phyloP scores from a whole-genome alignment of 1,139 yeast species.

The Zygoascus hellenicus region DNA sequence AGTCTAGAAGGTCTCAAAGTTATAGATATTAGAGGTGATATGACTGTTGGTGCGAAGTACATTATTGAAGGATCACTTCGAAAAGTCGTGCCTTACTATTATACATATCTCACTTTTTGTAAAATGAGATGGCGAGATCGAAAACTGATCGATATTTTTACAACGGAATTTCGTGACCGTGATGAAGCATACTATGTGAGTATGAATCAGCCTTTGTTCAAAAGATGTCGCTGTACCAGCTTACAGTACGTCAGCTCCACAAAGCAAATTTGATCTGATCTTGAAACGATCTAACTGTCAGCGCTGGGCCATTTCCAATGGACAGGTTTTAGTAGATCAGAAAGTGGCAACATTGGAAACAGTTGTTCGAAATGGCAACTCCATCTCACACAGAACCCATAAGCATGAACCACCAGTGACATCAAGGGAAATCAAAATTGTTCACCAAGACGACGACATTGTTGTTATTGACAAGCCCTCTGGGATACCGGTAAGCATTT shows the following conservation, averaged over 20 bases:
- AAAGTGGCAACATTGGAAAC: constrained; percentile 59
- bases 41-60: constrained; percentile 36
- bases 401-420: constrained; percentile 91
- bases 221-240: too few species aligned
- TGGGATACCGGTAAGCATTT: constrained; percentile 67
- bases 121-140: constrained; percentile 88
- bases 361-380: constrained; percentile 73
- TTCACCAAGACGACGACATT: constrained; percentile 71
- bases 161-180: constrained; percentile 78
- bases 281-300: constrained; percentile 3
- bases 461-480: constrained; percentile 91
- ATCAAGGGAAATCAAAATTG: constrained; percentile 61
- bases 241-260: too few species aligned
- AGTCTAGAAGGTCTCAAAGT: constrained; percentile 3
- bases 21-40: constrained; percentile 30
- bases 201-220: not conserved
- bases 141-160: constrained; percentile 69
- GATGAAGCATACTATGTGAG: constrained; percentile 56
- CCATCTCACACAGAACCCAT: constrained; percentile 75
- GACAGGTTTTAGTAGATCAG: constrained; percentile 68
- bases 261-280: too few species aligned
- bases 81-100: constrained; percentile 77
- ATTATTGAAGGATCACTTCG: constrained; percentile 44
- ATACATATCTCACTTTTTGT: constrained; percentile 85
- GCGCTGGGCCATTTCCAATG: constrained; percentile 57